Base-by-base conservation (phyloP, 108 stramenopile species). In the Cyclotella distinguenda region DNA sequence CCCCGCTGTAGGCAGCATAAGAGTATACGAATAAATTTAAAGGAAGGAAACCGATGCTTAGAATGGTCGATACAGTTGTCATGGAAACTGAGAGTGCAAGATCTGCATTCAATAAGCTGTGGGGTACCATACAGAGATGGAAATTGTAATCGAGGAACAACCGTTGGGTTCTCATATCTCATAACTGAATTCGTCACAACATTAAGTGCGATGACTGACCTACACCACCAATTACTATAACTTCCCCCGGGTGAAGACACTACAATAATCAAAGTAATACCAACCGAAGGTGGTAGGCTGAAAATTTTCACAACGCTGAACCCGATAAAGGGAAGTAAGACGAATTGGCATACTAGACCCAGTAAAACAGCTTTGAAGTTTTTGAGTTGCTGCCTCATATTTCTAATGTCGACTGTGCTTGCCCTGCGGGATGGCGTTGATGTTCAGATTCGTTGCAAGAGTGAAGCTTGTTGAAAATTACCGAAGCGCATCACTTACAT, bases 271-370 rank as follows among this genome's bases (percentile, higher is more conserved):
- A 94, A 52, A 8, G 88, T 80, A 36, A 94, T 78, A 0, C 87
- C 89, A 15, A 84, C 62, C 6, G 79, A 60, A 2, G 75, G 60
- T 13, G 68, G 62, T 43, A 92, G 43, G 3, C 80, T 23, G 34
- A 91, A 67, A 26, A 78, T 48, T 33, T 79, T 71, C 16, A 89
- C 86, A 23, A 88, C 58, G 7, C 52, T 7, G 61, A 85, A 94
- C 7, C 93, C 93, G 15, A 91, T 57, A 65, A 91, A 86, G 2
- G 93, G 93, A 31, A 94, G 32, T 10, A 91, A 42, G 38, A 90
- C 32, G 46, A 94, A 94, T 25, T 82, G 68, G 30, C 68, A 70
- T 26, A 72, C 34, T 3, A 72, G 19, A 28, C 64, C 71, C 27
- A 53, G 35, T 10, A 22, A 47, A 33, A 66, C 19, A 0, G 71